These are phyloP conservation scores for Aaosphaeria arxii DNA, from an alignment of 2,329 filamentous ascomycete genomes.

Conservation along the genomic window DNA sequence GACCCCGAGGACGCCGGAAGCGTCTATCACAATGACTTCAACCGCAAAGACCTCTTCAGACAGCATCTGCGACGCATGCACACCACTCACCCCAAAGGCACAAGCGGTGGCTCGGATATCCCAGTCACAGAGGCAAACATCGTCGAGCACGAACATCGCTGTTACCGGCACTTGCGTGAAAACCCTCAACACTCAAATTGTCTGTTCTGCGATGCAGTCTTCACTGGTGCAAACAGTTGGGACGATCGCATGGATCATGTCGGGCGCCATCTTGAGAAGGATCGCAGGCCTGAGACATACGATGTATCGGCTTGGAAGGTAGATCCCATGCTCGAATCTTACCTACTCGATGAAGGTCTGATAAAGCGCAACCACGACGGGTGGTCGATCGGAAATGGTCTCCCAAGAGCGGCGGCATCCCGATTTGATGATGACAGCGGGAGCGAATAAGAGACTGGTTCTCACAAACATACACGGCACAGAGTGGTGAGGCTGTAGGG, in stretches of 20 bases:
- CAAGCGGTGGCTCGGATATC: constrained; percentile 39
- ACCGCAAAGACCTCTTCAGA: constrained; percentile 87
- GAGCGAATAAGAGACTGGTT: too few relatives aligned
- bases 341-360: constrained; percentile 39
- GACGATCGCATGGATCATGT: constrained; percentile 86
- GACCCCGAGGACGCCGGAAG: constrained; percentile 26
- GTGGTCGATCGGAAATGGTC: constrained; percentile 35
- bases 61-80: constrained; percentile 90
- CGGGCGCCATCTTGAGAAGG: constrained; percentile 71
- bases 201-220: constrained; percentile 62
- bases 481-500: too few relatives aligned
- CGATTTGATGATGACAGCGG: too few relatives aligned
- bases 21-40: constrained; percentile 63
- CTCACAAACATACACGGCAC: too few relatives aligned
- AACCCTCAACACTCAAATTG: constrained; percentile 62
- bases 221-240: constrained; percentile 67
- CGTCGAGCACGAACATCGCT: constrained; percentile 55
- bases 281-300: constrained; percentile 25
- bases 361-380: constrained; percentile 24
- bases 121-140: constrained; percentile 52
- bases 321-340: constrained; percentile 33
- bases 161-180: constrained; percentile 58
- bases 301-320: constrained; percentile 22
- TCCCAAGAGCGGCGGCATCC: too few relatives aligned
- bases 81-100: constrained; percentile 1